A percentile compares a stretch with the other conserved stretches of the same genome.
These are phyloP conservation scores for Entelexis sorbosivorans DNA, from an alignment of 1,139 yeast species.

Conservation along the genomic window DNA sequence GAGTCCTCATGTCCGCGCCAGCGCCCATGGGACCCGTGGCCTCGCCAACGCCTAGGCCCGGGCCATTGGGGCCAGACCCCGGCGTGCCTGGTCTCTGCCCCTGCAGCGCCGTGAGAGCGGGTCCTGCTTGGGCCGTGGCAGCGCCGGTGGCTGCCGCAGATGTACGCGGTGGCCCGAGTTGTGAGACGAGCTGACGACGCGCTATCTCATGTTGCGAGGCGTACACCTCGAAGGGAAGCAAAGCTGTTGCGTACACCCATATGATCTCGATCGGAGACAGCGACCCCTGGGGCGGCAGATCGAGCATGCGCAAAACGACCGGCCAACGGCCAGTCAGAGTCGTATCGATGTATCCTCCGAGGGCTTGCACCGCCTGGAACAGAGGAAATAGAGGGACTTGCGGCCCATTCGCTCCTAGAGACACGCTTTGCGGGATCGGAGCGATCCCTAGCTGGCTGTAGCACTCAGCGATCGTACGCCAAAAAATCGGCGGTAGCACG, in stretches of 20 bases:
- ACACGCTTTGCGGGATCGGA: slow-evolving; percentile 8
- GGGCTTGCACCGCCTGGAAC: slow-evolving; percentile 19
- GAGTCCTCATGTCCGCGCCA: neutral
- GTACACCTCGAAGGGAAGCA: slow-evolving; percentile 17
- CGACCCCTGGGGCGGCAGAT: neutral
- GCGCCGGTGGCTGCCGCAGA: neutral
- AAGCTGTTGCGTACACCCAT: slow-evolving; percentile 13
- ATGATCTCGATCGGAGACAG: slow-evolving; percentile 6
- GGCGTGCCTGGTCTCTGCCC: neutral
- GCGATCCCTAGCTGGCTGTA: slow-evolving; percentile 13
- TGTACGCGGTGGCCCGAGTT: slow-evolving; percentile 5
- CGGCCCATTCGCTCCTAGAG: slow-evolving; percentile 6
- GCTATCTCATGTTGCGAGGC: slow-evolving; percentile 13
- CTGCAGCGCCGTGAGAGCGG: neutral
- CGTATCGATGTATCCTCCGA: slow-evolving; percentile 17
- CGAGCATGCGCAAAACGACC: slow-evolving; percentile 6
- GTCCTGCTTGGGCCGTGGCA: neutral
- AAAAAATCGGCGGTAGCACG: slow-evolving; percentile 15
- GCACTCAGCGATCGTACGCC: slow-evolving; percentile 14
- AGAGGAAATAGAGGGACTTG: slow-evolving; percentile 15
- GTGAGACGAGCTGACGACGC: slow-evolving; percentile 11
- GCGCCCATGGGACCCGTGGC: neutral
- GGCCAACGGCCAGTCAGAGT: slow-evolving; percentile 16
- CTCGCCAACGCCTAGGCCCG: neutral
- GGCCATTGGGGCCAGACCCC: neutral